Conservation (phyloP, 148 eudicot species). For the Rhododendron mucronatum region DNA sequence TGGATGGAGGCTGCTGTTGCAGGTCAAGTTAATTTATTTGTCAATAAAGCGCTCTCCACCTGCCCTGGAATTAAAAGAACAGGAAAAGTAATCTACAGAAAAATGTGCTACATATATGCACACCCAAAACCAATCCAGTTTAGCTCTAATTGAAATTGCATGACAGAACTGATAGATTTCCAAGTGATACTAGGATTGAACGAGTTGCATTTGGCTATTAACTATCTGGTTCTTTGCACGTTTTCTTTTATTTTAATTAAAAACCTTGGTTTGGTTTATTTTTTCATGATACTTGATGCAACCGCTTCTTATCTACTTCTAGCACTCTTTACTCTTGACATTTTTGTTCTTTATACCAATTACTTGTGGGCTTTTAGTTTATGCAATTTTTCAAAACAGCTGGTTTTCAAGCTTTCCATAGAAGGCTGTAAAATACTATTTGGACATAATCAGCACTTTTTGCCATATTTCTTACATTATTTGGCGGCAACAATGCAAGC, state of each 20-base stretch:
- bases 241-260: not conserved
- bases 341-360: not conserved
- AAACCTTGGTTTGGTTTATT: not conserved
- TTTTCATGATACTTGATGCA: not conserved
- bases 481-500: not conserved
- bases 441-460: not conserved
- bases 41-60: not conserved
- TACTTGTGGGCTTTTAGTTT: not conserved
- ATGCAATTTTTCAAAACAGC: not conserved
- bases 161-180: not conserved
- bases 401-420: not conserved
- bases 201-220: not conserved
- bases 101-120: not conserved
- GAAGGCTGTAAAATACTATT: not conserved
- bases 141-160: not conserved
- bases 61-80: not conserved
- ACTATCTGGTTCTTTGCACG: not conserved
- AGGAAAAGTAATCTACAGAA: not conserved
- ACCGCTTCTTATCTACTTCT: not conserved
- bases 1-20: slow-evolving; percentile 89
- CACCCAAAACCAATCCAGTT: not conserved
- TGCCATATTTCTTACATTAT: not conserved
- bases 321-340: not conserved
- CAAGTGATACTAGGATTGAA: not conserved
- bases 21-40: slow-evolving; percentile 37